Conservation (phyloP, 352 stramenopile genomes). For the Pythium plurisporium region DNA sequence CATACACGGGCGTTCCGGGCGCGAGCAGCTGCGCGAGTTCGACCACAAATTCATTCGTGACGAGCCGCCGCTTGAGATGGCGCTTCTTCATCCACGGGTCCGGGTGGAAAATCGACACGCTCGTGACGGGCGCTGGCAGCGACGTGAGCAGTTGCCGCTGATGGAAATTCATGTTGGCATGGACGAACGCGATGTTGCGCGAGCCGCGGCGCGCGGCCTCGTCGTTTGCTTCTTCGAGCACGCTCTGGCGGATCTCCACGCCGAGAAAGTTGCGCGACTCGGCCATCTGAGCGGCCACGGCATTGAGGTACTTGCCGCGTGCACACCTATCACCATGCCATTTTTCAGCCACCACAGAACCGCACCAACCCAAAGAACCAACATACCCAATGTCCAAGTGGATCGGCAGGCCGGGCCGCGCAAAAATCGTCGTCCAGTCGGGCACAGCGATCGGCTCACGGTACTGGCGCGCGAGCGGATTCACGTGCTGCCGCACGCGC, state of each 20-base stretch:
- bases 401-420: conserved; percentile 45
- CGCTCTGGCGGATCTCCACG: conserved; percentile 80
- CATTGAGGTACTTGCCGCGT: conserved; percentile 75
- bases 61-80: conserved; percentile 77
- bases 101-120: conserved; percentile 86
- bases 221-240: conserved; percentile 53
- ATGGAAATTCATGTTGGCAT: conserved; percentile 87
- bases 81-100: conserved; percentile 89
- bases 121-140: conserved; percentile 45
- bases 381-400: conserved; percentile 80
- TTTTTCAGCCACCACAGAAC: not conserved
- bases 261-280: conserved; percentile 63
- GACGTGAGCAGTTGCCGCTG: conserved; percentile 52
- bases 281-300: conserved; percentile 37
- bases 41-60: conserved; percentile 60
- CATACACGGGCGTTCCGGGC: conserved; percentile 58
- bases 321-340: conserved; percentile 32
- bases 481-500: conserved; percentile 82
- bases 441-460: conserved; percentile 57
- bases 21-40: conserved; percentile 52
- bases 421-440: conserved; percentile 51
- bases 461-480: conserved; percentile 66
- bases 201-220: conserved; percentile 41
- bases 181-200: conserved; percentile 67
- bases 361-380: conserved; percentile 4